Evolutionary conservation across 2,329 filamentous ascomycete genomes (phyloP).

Genomic region (Fusarium odoratissimum): DNA sequence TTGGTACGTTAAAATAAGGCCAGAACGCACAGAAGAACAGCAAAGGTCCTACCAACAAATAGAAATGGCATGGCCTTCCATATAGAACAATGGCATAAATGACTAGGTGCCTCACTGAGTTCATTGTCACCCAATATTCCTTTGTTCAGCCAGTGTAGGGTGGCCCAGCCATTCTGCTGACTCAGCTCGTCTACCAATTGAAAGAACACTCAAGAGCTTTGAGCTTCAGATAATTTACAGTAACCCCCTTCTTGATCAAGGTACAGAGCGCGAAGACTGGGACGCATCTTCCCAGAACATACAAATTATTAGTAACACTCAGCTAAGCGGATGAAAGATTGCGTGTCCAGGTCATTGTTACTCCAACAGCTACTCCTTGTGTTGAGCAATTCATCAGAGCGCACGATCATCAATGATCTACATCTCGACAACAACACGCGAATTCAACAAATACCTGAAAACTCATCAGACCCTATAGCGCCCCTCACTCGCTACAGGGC

Average conservation of each 20-base stretch:
- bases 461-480: background rate
- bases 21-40: background rate
- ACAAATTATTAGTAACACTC: background rate
- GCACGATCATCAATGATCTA: background rate
- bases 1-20: background rate
- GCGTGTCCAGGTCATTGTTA: background rate
- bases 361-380: background rate
- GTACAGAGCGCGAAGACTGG: slow-evolving; percentile 21
- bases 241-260: slow-evolving; percentile 20
- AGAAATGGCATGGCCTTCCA: background rate
- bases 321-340: background rate
- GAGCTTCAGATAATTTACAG: slow-evolving; percentile 26
- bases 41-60: too few species aligned
- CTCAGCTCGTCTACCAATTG: slow-evolving; percentile 29
- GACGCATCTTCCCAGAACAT: background rate
- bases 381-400: slow-evolving; percentile 13
- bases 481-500: background rate
- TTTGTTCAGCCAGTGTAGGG: slow-evolving; percentile 9
- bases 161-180: slow-evolving; percentile 12
- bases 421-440: slow-evolving; percentile 1
- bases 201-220: slow-evolving; percentile 29
- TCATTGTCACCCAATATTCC: background rate
- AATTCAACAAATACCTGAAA: background rate
- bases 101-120: background rate
- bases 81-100: too few species aligned